Evolutionary conservation across 164 flowering plant genomes (phyloP), one percentile per base, ranked within the genome.

Genomic region (Santalum album): DNA sequence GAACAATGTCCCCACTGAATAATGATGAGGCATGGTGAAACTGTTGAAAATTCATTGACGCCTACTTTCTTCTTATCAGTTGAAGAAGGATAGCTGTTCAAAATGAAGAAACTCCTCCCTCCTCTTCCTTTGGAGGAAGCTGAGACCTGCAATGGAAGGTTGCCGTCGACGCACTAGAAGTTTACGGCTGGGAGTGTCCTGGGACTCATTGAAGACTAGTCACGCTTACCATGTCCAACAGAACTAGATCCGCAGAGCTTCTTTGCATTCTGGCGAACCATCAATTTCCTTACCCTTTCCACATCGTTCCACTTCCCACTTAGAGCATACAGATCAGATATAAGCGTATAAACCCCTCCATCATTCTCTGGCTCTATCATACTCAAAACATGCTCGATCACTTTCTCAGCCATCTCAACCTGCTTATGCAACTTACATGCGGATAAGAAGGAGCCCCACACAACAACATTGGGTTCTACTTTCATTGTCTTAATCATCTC

Each of bases 311-410:
- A 75, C 58, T 82, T 84, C 19, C 58, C 81, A 63, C 45, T 63
- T 67, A 71, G 49, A 52, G 63, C 70, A 68, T 76, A 80, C 57
- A 80, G 20, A 72, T 84, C 82, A 51, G 65, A 69, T 18, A 84
- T 61, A 11, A 82, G 75, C 24, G 72, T 57, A 52, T 72, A 84
- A 53, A 84, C 75, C 38, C 92, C 92, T 50, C 86, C 87, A 61
- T 78, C 75, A 17, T 67, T 67, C 52, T 79, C 82, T 1, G 87
- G 84, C 50, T 59, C 66, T 20, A 76, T 65, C 27, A 54, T 53
- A 25, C 36, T 56, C 65, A 80, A 43, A n/a, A 80, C 78, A 53
- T 61, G 74, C 36, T 74, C 73, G 12, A 79, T 53, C 40, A 80
- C 84, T 60, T 69, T 65, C 57, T 82, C 86, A 1, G 75, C 92